Percentiles rank a stretch among this genome's conserved stretches.
phyloP scores from a whole-genome alignment of 2,329 filamentous ascomycete species.

The Paracamarosporium sp. region DNA sequence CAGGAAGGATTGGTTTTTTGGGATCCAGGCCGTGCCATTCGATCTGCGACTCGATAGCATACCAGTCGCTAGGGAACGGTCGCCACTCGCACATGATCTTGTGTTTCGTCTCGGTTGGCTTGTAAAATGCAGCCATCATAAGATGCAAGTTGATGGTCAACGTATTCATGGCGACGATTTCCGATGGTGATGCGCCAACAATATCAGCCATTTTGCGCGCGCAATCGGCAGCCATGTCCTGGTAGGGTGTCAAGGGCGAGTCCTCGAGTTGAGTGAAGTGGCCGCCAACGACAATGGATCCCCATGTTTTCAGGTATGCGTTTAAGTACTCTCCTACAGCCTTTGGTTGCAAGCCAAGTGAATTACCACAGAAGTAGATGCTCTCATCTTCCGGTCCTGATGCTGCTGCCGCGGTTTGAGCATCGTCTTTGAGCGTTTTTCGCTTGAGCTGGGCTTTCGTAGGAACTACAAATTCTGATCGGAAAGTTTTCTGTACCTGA shows the following conservation, averaged over 20 bases:
- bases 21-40: constrained; percentile 71
- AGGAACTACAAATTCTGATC: constrained; percentile 77
- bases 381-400: constrained; percentile 52
- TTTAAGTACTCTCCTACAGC: constrained; percentile 70
- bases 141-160: constrained; percentile 82
- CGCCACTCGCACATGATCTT: constrained; percentile 88
- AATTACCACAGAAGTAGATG: constrained; percentile 90
- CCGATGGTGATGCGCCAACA: constrained; percentile 73
- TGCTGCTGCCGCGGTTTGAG: constrained; percentile 28
- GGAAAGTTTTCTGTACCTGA: constrained; percentile 49
- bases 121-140: constrained; percentile 86
- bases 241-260: constrained; percentile 74
- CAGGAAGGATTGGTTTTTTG: constrained; percentile 72
- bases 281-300: constrained; percentile 79
- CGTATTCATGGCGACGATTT: constrained; percentile 88
- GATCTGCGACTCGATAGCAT: constrained; percentile 83
- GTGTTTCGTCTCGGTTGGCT: constrained; percentile 67
- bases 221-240: constrained; percentile 78
- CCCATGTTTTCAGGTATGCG: constrained; percentile 82
- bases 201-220: constrained; percentile 72
- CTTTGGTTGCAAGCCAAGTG: constrained; percentile 81
- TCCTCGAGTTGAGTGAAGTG: constrained; percentile 76
- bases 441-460: constrained; percentile 74
- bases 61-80: constrained; percentile 88
- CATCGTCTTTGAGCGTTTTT: constrained; percentile 55